Evolutionary conservation across 345 rosid genomes (phyloP).

Genomic region (Citrus cavaleriei): DNA sequence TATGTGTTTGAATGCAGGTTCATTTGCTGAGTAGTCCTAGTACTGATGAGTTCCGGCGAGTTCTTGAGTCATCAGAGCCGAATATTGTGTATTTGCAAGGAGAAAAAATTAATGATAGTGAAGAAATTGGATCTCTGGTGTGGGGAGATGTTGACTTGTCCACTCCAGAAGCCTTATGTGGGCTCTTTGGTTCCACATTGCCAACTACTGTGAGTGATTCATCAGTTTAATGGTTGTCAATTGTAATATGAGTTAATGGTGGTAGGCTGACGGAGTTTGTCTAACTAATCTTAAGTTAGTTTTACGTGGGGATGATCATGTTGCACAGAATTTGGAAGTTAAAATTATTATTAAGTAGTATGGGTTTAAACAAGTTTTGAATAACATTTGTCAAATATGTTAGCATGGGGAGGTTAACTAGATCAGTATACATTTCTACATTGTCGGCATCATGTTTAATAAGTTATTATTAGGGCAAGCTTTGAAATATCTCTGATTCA

Average conservation of each 20-base stretch:
- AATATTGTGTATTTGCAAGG: conserved; percentile 87
- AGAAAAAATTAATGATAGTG: conserved; percentile 51
- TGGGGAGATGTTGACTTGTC: conserved; percentile 68
- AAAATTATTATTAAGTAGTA: neutral
- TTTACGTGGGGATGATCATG: neutral
- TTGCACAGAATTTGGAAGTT: neutral
- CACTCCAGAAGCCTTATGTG: conserved; percentile 64
- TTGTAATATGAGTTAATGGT: neutral
- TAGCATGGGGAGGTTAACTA: neutral
- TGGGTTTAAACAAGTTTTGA: neutral
- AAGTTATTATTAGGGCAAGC: neutral
- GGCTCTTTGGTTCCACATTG: conserved; percentile 67
- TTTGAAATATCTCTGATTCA: conserved; percentile 2
- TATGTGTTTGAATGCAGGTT: conserved; percentile 54
- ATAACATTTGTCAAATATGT: neutral
- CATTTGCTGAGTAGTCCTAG: conserved; percentile 76
- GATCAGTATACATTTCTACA: neutral
- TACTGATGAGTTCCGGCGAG: conserved; percentile 56
- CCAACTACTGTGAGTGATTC: conserved; percentile 74
- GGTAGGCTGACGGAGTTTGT: neutral
- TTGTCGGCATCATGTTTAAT: neutral
- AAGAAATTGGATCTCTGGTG: conserved; percentile 66
- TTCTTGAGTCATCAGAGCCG: conserved; percentile 55
- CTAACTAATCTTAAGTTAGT: neutral
- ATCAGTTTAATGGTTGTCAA: conserved; percentile 6